A percentile compares a stretch with the other conserved stretches of the same genome.
Evolutionary conservation across 2,329 filamentous ascomycete species (phyloP).

Genomic region (Thielaviopsis euricoi): DNA sequence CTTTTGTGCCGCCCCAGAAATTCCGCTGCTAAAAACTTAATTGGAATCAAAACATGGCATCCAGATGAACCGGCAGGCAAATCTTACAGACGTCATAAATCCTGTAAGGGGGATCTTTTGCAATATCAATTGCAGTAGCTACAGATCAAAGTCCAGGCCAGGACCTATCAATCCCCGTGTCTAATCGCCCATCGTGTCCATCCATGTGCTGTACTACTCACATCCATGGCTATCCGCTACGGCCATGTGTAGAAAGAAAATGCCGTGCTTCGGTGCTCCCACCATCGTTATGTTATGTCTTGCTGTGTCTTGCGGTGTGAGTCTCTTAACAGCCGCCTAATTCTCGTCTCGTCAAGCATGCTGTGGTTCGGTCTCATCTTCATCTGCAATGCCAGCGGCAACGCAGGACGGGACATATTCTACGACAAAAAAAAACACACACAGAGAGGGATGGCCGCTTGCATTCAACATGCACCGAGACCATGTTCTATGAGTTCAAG

Average conservation of each 20-base stretch:
- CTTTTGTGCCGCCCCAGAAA: too few relatives aligned
- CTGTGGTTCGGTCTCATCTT: neutral
- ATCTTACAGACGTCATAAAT: too few relatives aligned
- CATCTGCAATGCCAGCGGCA: neutral
- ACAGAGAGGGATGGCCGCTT: neutral
- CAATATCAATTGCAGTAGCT: too few relatives aligned
- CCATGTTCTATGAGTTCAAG: neutral
- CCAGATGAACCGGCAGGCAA: too few relatives aligned
- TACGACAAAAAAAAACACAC: neutral
- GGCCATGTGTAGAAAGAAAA: neutral
- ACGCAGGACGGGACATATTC: neutral
- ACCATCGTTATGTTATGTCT: neutral
- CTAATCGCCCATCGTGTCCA: neutral
- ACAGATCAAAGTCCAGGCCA: too few relatives aligned
- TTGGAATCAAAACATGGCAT: too few relatives aligned
- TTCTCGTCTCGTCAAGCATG: neutral
- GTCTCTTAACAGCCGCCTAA: neutral
- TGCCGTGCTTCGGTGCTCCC: neutral
- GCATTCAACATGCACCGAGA: neutral
- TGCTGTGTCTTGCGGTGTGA: neutral
- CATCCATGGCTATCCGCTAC: neutral
- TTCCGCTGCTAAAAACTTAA: too few relatives aligned
- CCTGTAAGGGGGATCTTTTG: too few relatives aligned
- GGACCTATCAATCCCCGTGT: neutral
- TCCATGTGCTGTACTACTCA: too few relatives aligned